Evolutionary conservation across 2,329 filamentous ascomycete genomes (phyloP).

Genomic region (Blastomyces parvus): DNA sequence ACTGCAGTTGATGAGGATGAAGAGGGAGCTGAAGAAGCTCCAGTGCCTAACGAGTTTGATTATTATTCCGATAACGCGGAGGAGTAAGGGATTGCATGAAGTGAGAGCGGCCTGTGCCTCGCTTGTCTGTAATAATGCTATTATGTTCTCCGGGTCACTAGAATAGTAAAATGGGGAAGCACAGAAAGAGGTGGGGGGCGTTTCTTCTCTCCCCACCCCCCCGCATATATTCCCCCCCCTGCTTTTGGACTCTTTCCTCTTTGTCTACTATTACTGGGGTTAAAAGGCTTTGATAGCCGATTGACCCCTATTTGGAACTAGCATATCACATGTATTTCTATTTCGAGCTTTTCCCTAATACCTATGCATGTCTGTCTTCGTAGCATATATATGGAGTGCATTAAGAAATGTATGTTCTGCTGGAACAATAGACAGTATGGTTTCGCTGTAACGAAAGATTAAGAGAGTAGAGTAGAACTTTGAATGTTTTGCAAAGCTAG

Average conservation of each 20-base stretch:
- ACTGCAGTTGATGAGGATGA: slow-evolving; percentile 72
- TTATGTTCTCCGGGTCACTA: not conserved
- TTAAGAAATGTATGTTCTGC: not conserved
- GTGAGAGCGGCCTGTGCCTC: not conserved
- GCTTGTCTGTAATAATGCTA: not conserved
- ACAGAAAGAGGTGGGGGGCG: not conserved
- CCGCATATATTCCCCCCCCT: not conserved
- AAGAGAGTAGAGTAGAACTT: not conserved
- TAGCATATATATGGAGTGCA: not conserved
- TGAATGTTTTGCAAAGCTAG: not conserved
- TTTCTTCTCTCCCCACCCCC: not conserved
- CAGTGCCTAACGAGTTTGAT: slow-evolving; percentile 38
- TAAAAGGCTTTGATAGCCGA: not conserved
- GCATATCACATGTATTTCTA: slow-evolving; percentile 9
- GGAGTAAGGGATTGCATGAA: slow-evolving; percentile 9
- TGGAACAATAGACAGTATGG: not conserved
- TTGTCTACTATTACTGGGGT: not conserved
- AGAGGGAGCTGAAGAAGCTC: slow-evolving; percentile 40
- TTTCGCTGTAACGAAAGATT: not conserved
- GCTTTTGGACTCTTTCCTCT: not conserved
- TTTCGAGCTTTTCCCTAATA: not conserved
- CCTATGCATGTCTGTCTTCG: not conserved
- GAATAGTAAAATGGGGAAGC: not conserved
- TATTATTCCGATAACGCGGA: slow-evolving; percentile 38
- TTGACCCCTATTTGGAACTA: not conserved